Base-by-base conservation (phyloP, 2,329 filamentous ascomycete genomes). In the Sclerotinia trifoliorum region DNA sequence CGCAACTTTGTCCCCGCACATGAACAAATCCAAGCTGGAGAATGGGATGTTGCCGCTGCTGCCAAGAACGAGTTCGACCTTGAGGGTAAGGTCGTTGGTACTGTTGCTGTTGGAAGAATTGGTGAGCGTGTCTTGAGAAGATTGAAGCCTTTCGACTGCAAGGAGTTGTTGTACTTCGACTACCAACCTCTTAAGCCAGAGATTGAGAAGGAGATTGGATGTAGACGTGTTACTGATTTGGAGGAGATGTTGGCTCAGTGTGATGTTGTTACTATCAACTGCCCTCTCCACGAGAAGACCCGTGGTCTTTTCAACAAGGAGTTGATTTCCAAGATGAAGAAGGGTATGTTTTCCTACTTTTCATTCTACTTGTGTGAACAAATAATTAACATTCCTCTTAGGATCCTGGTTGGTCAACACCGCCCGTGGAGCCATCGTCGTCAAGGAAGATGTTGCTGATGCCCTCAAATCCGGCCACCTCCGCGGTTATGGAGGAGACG, bases 11-110 rank as follows among this genome's bases (percentile, higher is more conserved):
- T 97, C 66, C 95, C 95, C 74, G 94, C 95, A 66, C 95, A 98
- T 84, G 94, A 98, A 85, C 89, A 93, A 86, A 91, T 99, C 78
- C 86, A 89, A 81, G 82, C 83, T 69, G 95, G 95, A 73, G 92
- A 97, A 71, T 99, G 95, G 95, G 86, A 99, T 79, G 95, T 99
- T 65, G 95, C 95, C 70, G 94, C 87, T 66, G 94, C 94, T 35
- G 95, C 95, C 79, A 98, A 98, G 90, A 94, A 97, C 83, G 94
- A 98, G 85, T 99, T 90, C 80, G 95, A 99, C 78, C 90, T 99
- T 68, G 95, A 98, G 87, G 85, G 86, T 85, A 99, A 99, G 89
- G 92, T 96, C 61, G 95, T 99, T 75, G 95, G 95, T 78, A 99
- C 95, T 79, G 95, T 99, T 69, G 95, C 92, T 78, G 94, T 98